These are phyloP conservation scores for Colletotrichum aenigma DNA, from an alignment of 2,329 filamentous ascomycete genomes.

Conservation along the genomic window DNA sequence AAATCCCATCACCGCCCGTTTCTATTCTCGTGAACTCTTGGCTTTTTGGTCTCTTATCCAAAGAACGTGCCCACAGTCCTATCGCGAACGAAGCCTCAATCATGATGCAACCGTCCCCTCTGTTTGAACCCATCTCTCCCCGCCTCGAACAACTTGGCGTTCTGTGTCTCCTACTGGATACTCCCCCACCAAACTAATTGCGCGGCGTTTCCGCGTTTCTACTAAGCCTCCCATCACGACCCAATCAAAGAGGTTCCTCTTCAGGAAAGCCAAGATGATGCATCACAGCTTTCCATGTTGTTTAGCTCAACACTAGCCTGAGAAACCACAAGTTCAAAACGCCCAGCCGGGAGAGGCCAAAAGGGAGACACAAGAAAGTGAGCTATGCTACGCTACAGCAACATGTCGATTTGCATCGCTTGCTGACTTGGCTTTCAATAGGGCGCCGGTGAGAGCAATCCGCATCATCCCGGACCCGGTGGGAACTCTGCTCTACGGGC, in stretches of 20 bases:
- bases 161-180: background rate
- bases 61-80: background rate
- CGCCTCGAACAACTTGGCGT: background rate
- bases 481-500: background rate
- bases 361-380: background rate
- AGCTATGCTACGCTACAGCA: background rate
- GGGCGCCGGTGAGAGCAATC: background rate
- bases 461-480: background rate
- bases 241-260: background rate
- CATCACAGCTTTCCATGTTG: background rate
- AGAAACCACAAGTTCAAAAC: background rate
- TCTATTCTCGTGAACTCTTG: conserved; percentile 9
- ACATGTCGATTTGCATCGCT: background rate
- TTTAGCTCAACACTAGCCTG: background rate
- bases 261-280: background rate
- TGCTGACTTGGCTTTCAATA: conserved; percentile 4
- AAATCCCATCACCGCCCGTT: background rate
- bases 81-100: background rate
- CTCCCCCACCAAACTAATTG: background rate
- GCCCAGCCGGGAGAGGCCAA: background rate
- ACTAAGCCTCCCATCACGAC: background rate
- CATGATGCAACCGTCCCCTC: background rate
- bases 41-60: background rate
- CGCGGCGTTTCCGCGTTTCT: background rate
- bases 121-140: background rate